Conservation (phyloP, 1,284 basidiomycete genomes). For the Cryptococcus wingfieldii region DNA sequence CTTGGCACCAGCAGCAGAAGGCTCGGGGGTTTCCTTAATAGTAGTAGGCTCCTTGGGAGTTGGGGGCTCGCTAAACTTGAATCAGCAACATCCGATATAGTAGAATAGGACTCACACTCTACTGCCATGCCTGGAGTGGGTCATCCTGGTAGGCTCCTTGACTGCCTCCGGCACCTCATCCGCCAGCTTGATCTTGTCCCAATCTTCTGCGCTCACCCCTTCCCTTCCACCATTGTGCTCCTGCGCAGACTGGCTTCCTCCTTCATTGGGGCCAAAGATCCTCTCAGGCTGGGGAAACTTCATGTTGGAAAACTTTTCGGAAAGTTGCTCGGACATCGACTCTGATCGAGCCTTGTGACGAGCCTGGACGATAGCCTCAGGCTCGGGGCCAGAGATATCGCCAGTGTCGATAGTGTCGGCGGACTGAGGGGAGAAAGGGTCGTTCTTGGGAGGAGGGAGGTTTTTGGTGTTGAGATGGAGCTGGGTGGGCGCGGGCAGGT, state of each 20-base stretch:
- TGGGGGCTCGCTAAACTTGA: conserved; percentile 7
- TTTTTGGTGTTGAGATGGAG: conserved; percentile 26
- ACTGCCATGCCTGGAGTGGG: conserved; percentile 37
- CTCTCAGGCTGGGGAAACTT: conserved; percentile 48
- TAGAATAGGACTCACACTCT: conserved; percentile 28
- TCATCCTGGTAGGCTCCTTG: conserved; percentile 38
- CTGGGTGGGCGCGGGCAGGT: conserved; percentile 43
- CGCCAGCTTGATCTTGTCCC: conserved; percentile 46
- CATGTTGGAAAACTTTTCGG: conserved; percentile 43
- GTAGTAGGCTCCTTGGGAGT: conserved; percentile 14
- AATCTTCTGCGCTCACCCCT: conserved; percentile 44
- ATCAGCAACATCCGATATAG: background rate
- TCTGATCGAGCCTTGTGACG: conserved; percentile 38
- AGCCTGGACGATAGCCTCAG: conserved; percentile 41
- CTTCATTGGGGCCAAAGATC: conserved; percentile 45
- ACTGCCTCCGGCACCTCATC: conserved; percentile 48
- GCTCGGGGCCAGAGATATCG: conserved; percentile 46
- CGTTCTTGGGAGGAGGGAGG: conserved; percentile 10
- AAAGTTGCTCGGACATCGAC: conserved; percentile 45
- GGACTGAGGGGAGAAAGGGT: conserved; percentile 10
- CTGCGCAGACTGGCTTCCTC: conserved; percentile 18
- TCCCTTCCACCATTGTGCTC: conserved; percentile 16
- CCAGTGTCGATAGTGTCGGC: conserved; percentile 15
- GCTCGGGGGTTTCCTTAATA: conserved; percentile 12
- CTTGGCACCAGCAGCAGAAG: conserved; percentile 19